Evolutionary conservation across 148 eudicot species (phyloP).

Genomic region (Camellia granthamiana): DNA sequence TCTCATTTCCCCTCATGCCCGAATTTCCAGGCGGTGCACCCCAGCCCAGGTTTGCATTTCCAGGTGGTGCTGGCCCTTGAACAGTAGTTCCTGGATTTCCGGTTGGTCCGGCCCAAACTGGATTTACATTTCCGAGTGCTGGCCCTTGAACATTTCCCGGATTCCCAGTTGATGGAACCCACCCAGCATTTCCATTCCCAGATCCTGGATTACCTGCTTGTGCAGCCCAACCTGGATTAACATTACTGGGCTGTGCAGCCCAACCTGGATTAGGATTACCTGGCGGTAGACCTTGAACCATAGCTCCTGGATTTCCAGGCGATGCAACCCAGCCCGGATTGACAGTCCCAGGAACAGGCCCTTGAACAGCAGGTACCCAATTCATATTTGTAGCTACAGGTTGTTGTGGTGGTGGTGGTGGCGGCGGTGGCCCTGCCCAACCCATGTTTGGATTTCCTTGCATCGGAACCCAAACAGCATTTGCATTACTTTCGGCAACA

Average conservation of each 20-base stretch:
- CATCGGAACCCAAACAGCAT: conserved; percentile 34
- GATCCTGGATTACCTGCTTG: conserved; percentile 30
- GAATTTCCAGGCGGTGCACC: conserved; percentile 37
- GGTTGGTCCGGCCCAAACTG: conserved; percentile 42
- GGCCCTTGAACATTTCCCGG: conserved; percentile 26
- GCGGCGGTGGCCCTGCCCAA: conserved; percentile 41
- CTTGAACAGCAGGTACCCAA: conserved; percentile 39
- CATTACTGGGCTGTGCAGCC: conserved; percentile 27
- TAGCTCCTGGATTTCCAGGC: conserved; percentile 28
- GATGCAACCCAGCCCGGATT: conserved; percentile 35
- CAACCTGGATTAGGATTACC: conserved; percentile 52
- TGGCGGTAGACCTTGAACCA: conserved; percentile 23
- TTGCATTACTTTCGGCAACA: conserved; percentile 26
- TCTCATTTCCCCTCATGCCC: conserved; percentile 41
- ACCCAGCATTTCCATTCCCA: conserved; percentile 30
- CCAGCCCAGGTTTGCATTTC: conserved; percentile 45
- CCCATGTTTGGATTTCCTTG: conserved; percentile 59
- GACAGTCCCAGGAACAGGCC: conserved; percentile 28
- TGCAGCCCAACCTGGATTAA: conserved; percentile 52
- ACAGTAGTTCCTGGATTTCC: conserved; percentile 28
- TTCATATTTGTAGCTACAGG: conserved; percentile 30
- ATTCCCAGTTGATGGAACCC: conserved; percentile 35
- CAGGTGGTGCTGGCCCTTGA: conserved; percentile 36
- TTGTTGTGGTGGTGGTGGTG: no score
- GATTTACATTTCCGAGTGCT: conserved; percentile 37